phyloP scores from a whole-genome alignment of 768 basidiomycete species.

The Phylloporus arenicola region DNA sequence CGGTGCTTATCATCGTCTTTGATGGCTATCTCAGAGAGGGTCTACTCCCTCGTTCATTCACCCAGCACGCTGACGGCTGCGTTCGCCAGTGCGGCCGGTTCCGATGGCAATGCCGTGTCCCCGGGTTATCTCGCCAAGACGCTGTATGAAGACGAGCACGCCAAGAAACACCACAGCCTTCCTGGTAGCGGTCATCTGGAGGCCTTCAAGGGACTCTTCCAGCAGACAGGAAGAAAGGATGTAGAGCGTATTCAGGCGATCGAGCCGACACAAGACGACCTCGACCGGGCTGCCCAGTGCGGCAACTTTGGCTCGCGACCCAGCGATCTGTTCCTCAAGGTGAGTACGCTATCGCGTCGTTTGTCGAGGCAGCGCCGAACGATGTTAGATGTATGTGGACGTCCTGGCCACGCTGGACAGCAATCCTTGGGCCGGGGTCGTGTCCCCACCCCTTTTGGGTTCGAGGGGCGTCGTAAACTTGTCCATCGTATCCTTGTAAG shows the following conservation, averaged over 20 bases:
- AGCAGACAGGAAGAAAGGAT: conserved; percentile 14
- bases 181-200: conserved; percentile 13
- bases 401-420: conserved; percentile 53
- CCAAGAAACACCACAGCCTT: conserved; percentile 27
- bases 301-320: conserved; percentile 51
- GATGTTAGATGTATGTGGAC: conserved; percentile 52
- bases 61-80: conserved; percentile 38
- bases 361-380: not conserved
- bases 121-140: conserved; percentile 36
- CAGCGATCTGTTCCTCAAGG: conserved; percentile 58
- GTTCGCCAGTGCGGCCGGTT: conserved; percentile 33
- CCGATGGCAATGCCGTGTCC: conserved; percentile 10
- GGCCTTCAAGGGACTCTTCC: conserved; percentile 16
- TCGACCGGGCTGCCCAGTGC: conserved; percentile 43
- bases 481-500: conserved; percentile 52
- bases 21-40: conserved; percentile 29
- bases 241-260: conserved; percentile 16
- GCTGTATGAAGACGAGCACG: conserved; percentile 32
- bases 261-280: conserved; percentile 35
- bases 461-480: conserved; percentile 59
- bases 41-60: conserved; percentile 29
- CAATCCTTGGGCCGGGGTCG: conserved; percentile 51
- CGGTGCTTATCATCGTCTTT: not conserved
- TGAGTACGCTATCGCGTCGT: conserved; percentile 20
- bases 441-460: conserved; percentile 60